phyloP scores from a whole-genome alignment of 2,329 filamentous ascomycete genomes.

The Ophiosphaerella korrae region DNA sequence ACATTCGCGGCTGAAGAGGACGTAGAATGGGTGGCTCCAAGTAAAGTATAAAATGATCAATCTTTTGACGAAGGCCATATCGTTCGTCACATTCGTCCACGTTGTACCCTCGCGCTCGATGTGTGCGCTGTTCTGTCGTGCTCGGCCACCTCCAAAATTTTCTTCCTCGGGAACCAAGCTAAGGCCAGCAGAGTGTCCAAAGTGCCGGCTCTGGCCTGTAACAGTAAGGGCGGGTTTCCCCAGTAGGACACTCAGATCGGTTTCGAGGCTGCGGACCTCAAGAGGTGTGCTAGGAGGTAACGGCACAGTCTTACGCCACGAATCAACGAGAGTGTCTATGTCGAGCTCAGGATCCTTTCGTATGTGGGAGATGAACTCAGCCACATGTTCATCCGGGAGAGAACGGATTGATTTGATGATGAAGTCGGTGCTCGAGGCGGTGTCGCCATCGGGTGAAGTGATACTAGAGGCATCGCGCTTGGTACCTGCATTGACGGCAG shows the following conservation, averaged over 20 bases:
- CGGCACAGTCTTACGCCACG: conserved; percentile 47
- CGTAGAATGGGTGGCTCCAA: conserved; percentile 78
- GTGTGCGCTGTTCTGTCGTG: conserved; percentile 15
- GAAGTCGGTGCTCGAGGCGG: conserved; percentile 35
- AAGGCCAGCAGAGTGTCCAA: conserved; percentile 46
- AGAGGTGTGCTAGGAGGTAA: conserved; percentile 35
- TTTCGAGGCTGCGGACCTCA: conserved; percentile 38
- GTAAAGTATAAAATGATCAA: conserved; percentile 69
- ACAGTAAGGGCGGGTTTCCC: conserved; percentile 43
- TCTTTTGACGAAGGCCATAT: conserved; percentile 65
- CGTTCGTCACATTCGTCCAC: conserved; percentile 68
- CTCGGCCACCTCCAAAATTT: conserved; percentile 28
- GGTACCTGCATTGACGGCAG: conserved; percentile 19
- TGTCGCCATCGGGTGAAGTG: conserved; percentile 11
- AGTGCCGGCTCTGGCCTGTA: conserved; percentile 43
- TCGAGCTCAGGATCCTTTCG: conserved; percentile 49
- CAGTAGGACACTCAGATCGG: conserved; percentile 45
- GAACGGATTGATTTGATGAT: conserved; percentile 52
- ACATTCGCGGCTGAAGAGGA: conserved; percentile 72
- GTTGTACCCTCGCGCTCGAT: conserved; percentile 29
- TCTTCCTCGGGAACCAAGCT: conserved; percentile 45
- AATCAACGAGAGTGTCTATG: conserved; percentile 47
- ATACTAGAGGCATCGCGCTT: conserved; percentile 38
- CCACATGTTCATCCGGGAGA: conserved; percentile 53
- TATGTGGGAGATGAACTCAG: conserved; percentile 51